These are phyloP conservation scores for Solanum neorickii DNA, from an alignment of 257 asterid species.

Conservation along the genomic window DNA sequence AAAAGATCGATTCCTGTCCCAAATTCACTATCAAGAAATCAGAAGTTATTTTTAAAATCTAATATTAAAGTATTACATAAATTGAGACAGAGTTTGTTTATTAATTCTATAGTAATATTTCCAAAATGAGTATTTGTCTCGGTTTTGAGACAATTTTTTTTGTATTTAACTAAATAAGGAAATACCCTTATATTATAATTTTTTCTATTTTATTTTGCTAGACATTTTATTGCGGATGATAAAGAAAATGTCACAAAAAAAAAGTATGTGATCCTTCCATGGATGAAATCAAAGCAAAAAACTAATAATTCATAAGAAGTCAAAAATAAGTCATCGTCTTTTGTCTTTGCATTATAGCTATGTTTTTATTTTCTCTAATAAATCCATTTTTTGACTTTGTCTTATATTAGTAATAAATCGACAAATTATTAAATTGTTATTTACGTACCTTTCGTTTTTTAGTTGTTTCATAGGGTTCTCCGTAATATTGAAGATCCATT, in stretches of 20 bases:
- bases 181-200: too few relatives aligned
- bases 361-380: constrained; percentile 8
- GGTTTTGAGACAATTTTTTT: not conserved
- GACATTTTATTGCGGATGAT: not conserved
- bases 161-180: not conserved
- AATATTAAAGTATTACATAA: too few relatives aligned
- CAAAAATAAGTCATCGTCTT: not conserved
- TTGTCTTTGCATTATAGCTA: not conserved
- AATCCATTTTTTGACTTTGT: not conserved
- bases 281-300: not conserved
- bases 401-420: not conserved
- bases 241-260: not conserved
- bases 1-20: not conserved
- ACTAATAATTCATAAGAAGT: not conserved
- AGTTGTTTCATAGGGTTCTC: constrained; percentile 12
- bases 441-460: not conserved
- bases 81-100: not conserved
- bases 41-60: too few relatives aligned
- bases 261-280: not conserved
- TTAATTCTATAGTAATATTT: too few relatives aligned
- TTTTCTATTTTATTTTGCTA: not conserved
- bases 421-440: constrained; percentile 2
- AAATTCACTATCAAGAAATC: not conserved
- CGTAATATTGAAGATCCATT: constrained; percentile 9
- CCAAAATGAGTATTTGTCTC: not conserved